Evolutionary conservation across 106 monocot genomes (phyloP), one percentile per base, ranked within the genome.

Genomic region (Hemerocallis citrina): DNA sequence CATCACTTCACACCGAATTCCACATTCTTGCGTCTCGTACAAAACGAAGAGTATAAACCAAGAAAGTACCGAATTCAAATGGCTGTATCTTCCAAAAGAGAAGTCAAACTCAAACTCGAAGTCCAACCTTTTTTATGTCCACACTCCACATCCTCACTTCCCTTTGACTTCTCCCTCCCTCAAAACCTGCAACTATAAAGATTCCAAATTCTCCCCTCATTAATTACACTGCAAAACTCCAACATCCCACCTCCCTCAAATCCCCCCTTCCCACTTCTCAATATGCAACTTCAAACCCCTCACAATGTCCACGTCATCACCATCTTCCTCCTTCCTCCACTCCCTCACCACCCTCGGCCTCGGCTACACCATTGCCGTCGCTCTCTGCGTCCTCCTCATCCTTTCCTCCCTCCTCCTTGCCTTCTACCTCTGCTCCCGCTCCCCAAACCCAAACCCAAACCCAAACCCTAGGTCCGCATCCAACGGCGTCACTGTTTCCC

Each of bases 291-390:
- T n/a, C n/a, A n/a, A n/a, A n/a, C n/a, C n/a, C n/a, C n/a, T n/a
- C n/a, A n/a, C n/a, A n/a, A n/a, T n/a, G n/a, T n/a, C n/a, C n/a
- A n/a, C n/a, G 13, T 4, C 65, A 32, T 15, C 61, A 2, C 21
- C 55, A 3, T 41, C 66, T 24, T 47, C 74, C 21, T 72, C 56
- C 60, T 72, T 77, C 64, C 61, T 77, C 36, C 65, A 61, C 16
- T 50, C 52, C 65, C 43, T 86, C 52, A 34, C 43, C 58, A 76
- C 52, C 49, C 71, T 86, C 24, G 77, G 77, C 34, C 70, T 81
- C 48, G 81, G 77, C 28, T 86, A 81, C 71, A 71, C 81, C 60
- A 72, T 81, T 62, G 85, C 81, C 68, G 68, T 86, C 61, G 66
- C 81, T 1, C 63, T 85, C 67, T 69, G 75, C 64, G 45, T 73